phyloP scores from a whole-genome alignment of 192 early-diverging fungal species.

The Haplosporangium gracile region DNA sequence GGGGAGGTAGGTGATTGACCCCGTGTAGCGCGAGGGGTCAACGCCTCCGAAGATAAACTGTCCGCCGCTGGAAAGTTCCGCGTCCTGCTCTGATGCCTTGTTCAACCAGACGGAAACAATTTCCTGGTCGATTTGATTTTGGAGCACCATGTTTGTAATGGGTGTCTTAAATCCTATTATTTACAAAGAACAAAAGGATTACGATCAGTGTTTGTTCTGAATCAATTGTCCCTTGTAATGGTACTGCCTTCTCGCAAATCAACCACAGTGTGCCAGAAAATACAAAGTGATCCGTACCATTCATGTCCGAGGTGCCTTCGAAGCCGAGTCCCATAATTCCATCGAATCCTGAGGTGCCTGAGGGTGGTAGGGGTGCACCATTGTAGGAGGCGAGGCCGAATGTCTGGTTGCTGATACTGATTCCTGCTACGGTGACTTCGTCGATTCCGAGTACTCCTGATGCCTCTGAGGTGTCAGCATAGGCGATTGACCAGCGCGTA shows the following conservation, averaged over 20 bases:
- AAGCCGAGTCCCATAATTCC: conserved; percentile 72
- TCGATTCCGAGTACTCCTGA: conserved; percentile 65
- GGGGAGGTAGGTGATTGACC: conserved; percentile 58
- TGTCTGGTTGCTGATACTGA: conserved; percentile 50
- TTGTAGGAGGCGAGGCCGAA: conserved; percentile 64
- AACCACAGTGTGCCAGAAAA: not conserved
- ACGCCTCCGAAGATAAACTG: conserved; percentile 92
- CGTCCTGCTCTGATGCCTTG: conserved; percentile 70
- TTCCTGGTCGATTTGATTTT: conserved; percentile 77
- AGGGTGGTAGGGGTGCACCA: conserved; percentile 56
- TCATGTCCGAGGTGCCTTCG: conserved; percentile 58
- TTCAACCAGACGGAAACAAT: conserved; percentile 93
- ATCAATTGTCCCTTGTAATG: not conserved
- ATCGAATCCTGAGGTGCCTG: conserved; percentile 60
- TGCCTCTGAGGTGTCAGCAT: conserved; percentile 63
- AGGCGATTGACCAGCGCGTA: conserved; percentile 56
- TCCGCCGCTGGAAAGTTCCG: conserved; percentile 72
- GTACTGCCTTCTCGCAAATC: too few species aligned
- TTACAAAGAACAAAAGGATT: not conserved
- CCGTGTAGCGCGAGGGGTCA: conserved; percentile 64
- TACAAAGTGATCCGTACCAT: conserved; percentile 61
- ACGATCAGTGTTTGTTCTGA: not conserved
- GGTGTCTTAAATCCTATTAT: conserved; percentile 36
- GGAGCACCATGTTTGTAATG: conserved; percentile 57
- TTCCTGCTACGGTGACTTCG: conserved; percentile 59